A percentile compares a stretch with the other conserved stretches of the same genome.
phyloP scores from a whole-genome alignment of 441 rosid genomes.

The Populus tomentosa region DNA sequence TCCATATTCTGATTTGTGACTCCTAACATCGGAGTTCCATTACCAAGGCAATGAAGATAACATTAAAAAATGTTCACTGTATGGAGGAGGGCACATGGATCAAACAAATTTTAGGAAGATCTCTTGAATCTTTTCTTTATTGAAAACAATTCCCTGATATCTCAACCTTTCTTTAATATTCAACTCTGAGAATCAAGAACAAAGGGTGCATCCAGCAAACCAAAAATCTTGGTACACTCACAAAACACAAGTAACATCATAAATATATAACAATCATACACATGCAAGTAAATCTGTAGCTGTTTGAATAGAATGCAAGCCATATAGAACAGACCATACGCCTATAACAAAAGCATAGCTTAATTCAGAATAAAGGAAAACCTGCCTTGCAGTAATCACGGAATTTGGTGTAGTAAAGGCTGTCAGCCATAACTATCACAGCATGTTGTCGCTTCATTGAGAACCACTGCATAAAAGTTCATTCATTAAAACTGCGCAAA shows the following conservation, averaged over 20 bases:
- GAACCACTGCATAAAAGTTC: too few species aligned
- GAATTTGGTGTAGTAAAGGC: constrained; percentile 83
- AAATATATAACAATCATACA: background rate
- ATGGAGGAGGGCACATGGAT: background rate
- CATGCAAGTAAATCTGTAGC: background rate
- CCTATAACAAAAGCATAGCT: background rate
- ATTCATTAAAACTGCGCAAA: too few species aligned
- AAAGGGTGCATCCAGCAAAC: background rate
- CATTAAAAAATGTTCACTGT: background rate
- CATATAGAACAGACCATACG: background rate
- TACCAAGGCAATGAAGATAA: background rate
- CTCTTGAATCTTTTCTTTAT: background rate
- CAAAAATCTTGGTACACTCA: background rate
- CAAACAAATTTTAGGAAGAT: background rate
- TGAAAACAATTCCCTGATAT: background rate
- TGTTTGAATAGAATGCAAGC: background rate
- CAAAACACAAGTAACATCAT: background rate
- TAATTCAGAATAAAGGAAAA: background rate
- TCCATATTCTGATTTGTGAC: background rate
- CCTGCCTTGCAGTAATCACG: constrained; percentile 83
- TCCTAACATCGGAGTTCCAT: background rate
- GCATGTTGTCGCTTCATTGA: constrained; percentile 97
- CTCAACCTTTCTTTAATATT: background rate
- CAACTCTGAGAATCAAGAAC: background rate
- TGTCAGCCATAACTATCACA: constrained; percentile 78